phyloP scores from a whole-genome alignment of 2,329 filamentous ascomycete species.

The Fusarium graminum region DNA sequence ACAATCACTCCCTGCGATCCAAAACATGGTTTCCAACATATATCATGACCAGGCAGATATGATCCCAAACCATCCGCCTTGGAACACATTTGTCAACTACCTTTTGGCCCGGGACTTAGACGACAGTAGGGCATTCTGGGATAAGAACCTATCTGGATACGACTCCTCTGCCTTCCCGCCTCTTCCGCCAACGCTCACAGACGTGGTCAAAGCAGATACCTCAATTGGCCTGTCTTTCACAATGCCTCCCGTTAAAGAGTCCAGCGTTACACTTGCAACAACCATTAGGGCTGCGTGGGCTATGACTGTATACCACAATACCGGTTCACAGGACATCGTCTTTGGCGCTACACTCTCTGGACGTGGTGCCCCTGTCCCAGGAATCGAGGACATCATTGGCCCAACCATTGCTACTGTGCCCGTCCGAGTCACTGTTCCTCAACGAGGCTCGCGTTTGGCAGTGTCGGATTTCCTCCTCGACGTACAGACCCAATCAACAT shows the following conservation, averaged over 20 bases:
- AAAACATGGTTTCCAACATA: constrained; percentile 11
- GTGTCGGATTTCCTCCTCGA: constrained; percentile 57
- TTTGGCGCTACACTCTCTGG: constrained; percentile 48
- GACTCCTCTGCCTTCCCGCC: constrained; percentile 9
- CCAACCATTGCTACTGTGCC: constrained; percentile 50
- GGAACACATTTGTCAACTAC: constrained; percentile 11
- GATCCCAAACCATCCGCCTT: constrained; percentile 3
- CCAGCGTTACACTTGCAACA: constrained; percentile 17
- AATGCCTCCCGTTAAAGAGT: constrained; percentile 7
- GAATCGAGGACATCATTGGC: constrained; percentile 45
- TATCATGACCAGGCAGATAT: not conserved
- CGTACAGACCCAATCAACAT: constrained; percentile 28
- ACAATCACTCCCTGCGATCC: constrained; percentile 20
- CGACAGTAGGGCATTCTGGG: constrained; percentile 4
- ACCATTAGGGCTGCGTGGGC: constrained; percentile 31
- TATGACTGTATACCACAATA: constrained; percentile 13
- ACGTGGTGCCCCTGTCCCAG: constrained; percentile 41
- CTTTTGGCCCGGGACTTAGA: not conserved
- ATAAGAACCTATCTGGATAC: not conserved
- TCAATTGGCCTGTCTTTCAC: constrained; percentile 7
- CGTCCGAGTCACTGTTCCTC: constrained; percentile 35
- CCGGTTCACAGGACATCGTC: constrained; percentile 47
- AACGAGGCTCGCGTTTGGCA: not conserved
- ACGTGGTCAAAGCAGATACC: not conserved
- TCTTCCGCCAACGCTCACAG: not conserved